Evolutionary conservation across 495 filamentous ascomycete genomes (phyloP), one percentile per base, ranked within the genome.

Genomic region (Elaphomyces granulatus): DNA sequence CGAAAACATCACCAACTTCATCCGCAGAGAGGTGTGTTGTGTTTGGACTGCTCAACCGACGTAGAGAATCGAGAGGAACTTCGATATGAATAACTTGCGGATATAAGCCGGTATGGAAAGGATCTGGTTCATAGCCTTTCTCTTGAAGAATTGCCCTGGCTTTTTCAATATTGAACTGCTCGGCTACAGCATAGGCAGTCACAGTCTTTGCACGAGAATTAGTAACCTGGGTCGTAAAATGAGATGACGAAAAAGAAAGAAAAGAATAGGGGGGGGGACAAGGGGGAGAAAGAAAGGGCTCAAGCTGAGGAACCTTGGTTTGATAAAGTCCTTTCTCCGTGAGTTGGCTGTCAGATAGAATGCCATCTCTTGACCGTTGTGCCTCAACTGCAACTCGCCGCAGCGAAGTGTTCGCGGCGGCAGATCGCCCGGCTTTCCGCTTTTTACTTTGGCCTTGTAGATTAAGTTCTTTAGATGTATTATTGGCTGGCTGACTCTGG

Each of bases 1-100:
- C 77, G 47, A 96, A 95, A 10, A 95, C 71, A 55, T 96, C 90
- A 9, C 86, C 87, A 37, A 75, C 72, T 52, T 82, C 75, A 31
- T 72, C 64, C 2, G 66, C 57, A 17, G 75, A 61, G 35, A 84
- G 72, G 38, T 71, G 75, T 16, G 67, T 68, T 14, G 59, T 57
- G 40, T 56, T 78, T 51, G 54, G 71, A 54, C 74, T 82, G 44
- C 52, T 56, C 34, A 61, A 50, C 21, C 63, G 59, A 14, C 55
- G 55, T 37, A 65, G 60, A 48, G 55, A 79, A 59, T 58, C 71
- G 41, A 70, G 72, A 8, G 69, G 68, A 40, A 75, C 50, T 42
- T 76, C 72, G 16, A 80, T 56, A 46, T 81, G 77, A 2, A 80
- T 68, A 9, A 81, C 77, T 53, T 80, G 76, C 0, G 77, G 76